Evolutionary conservation across 371 early-diverging fungal genomes (phyloP), one percentile per base, ranked within the genome.

Genomic region (Lichtheimia ornata): DNA sequence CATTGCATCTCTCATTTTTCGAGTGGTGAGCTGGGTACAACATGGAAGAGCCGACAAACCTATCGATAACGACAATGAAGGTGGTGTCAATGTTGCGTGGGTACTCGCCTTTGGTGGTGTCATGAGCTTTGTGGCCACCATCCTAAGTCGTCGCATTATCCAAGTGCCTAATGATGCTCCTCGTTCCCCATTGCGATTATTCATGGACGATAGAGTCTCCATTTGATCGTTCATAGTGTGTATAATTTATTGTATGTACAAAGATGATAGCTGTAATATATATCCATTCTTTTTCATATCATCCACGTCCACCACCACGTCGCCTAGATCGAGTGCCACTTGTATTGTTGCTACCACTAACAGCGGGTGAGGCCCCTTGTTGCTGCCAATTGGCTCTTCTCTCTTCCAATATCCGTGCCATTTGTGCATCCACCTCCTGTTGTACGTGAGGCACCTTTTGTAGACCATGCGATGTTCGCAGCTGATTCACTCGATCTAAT

Each of bases 51-150:
- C 1, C 9, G 35, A 35, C 35, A 35, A 35, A 11, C 35, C 35
- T 6, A 41, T 40, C 42, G 52, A 41, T 50, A 49, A 71, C 0
- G 24, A 53, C 14, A 35, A 61, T 53, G 59, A 50, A n/a, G 40
- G 50, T 41, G 20, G 30, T 3, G 57, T 49, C 24, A 53, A 58
- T 54, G 73, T 80, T 47, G 82, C 76, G 1, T 77, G 78, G 76
- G 73, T 82, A 0, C 44, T 84, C 3, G 57, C 76, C 17, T 74
- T 84, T 43, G 84, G 84, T 17, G 84, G 81, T 7, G 1, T 80
- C 9, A 77, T 77, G 75, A 71, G 76, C 0, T 54, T 84, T 7
- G 54, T 76, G 2, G 84, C 81, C 1, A 77, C 77, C 4, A 61
- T 73, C 13, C 56, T 79, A 25, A 71, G 66, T 20, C 61, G 72